These are phyloP conservation scores for Protea cynaroides DNA, from an alignment of 164 flowering plant genomes.

Conservation along the genomic window DNA sequence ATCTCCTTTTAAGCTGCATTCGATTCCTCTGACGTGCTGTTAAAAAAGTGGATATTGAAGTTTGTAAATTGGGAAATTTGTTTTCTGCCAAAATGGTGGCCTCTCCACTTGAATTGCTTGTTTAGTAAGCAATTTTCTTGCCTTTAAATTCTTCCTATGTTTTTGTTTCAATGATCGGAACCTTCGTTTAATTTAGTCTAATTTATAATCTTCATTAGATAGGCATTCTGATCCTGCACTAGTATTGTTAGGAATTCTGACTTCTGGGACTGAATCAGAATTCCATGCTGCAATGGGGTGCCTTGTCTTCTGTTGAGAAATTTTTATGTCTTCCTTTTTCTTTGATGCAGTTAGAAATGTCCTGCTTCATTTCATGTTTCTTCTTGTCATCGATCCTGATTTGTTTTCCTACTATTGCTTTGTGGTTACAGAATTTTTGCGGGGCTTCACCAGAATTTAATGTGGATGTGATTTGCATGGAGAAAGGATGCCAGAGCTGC, in stretches of 20 bases:
- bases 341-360: neutral
- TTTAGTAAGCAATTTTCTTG: neutral
- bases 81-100: neutral
- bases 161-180: neutral
- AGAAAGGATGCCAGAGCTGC: slow-evolving; percentile 90
- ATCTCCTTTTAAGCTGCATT: slow-evolving; percentile 16
- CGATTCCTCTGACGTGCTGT: neutral
- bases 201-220: neutral
- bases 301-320: neutral
- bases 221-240: neutral
- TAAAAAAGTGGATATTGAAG: slow-evolving; percentile 5
- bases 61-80: neutral
- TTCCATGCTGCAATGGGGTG: neutral
- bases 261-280: neutral
- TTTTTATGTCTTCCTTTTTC: neutral
- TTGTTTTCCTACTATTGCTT: slow-evolving; percentile 8
- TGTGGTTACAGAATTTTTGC: slow-evolving; percentile 16
- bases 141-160: neutral
- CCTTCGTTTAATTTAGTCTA: neutral
- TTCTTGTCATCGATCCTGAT: slow-evolving; percentile 1
- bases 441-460: slow-evolving; percentile 22
- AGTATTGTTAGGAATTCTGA: neutral
- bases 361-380: neutral
- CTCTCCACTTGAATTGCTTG: slow-evolving; percentile 2
- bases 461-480: slow-evolving; percentile 71